These are phyloP conservation scores for Dryas integrifolia DNA, from an alignment of 331 rosid species.

Conservation along the genomic window DNA sequence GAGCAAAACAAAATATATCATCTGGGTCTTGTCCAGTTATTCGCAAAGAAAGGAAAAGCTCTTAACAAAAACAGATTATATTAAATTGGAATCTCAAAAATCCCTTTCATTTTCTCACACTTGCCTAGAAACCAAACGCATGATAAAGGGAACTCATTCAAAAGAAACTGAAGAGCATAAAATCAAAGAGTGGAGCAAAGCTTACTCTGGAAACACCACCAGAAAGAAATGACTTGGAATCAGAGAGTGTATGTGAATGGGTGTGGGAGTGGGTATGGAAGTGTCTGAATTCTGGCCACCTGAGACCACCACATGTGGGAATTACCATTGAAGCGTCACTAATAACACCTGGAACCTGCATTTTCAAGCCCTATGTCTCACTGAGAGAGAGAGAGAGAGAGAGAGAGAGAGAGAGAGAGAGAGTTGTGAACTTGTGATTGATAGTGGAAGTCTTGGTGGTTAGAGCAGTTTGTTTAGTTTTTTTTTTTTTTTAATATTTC, in stretches of 20 bases:
- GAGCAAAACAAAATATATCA: not conserved
- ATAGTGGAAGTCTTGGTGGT: not conserved
- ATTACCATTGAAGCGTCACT: constrained; percentile 59
- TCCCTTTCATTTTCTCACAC: not conserved
- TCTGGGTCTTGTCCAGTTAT: not conserved
- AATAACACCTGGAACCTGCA: constrained; percentile 69
- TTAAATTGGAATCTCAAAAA: not conserved
- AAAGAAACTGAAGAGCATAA: not conserved
- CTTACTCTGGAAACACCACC: constrained; percentile 61
- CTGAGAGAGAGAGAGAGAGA: not conserved
- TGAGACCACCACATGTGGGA: constrained; percentile 52
- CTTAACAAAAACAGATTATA: not conserved
- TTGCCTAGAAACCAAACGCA: not conserved
- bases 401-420: not conserved
- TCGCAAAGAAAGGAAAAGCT: not conserved
- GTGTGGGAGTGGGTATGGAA: constrained; percentile 34
- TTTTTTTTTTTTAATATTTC: too few species aligned
- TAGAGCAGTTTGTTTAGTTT: not conserved
- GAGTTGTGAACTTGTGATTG: not conserved
- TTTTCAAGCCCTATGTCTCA: constrained; percentile 19
- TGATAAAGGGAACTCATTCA: too few species aligned
- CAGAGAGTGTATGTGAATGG: constrained; percentile 23
- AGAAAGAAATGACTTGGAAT: constrained; percentile 51
- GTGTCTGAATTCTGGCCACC: constrained; percentile 58
- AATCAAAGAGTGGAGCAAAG: constrained; percentile 7